Percentiles rank a stretch among this genome's conserved stretches.
These are phyloP conservation scores for Plectranthus barbatus DNA, from an alignment of 257 asterid genomes.

Conservation along the genomic window DNA sequence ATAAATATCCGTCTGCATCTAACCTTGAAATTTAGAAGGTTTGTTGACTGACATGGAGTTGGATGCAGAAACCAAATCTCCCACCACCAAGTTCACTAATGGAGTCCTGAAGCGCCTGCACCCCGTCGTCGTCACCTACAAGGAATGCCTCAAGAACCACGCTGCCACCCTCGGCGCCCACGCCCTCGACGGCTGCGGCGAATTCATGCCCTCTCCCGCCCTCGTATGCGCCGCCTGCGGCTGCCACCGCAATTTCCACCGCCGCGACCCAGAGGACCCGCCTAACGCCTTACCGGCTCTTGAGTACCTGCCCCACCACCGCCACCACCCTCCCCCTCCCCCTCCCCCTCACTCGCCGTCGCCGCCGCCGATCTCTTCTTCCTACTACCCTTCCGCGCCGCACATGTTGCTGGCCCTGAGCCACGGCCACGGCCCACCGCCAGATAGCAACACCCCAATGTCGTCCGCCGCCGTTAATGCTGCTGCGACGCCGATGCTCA, in stretches of 20 bases:
- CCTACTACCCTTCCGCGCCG: constrained; percentile 88
- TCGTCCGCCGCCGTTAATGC: constrained; percentile 19
- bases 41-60: too few species aligned
- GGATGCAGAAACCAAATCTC: too few species aligned
- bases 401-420: constrained; percentile 78
- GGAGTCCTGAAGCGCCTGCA: constrained; percentile 83
- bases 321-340: constrained; percentile 74
- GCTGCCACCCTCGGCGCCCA: constrained; percentile 84
- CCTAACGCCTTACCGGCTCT: constrained; percentile 43
- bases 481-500: neutral
- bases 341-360: constrained; percentile 70
- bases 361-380: constrained; percentile 93
- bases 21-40: too few species aligned
- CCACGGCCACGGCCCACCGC: constrained; percentile 44
- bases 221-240: too few species aligned
- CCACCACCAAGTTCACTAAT: too few species aligned
- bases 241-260: too few species aligned
- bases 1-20: too few species aligned
- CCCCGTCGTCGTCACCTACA: constrained; percentile 61
- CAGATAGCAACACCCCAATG: constrained; percentile 25
- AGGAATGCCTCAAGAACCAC: constrained; percentile 87
- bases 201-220: too few species aligned
- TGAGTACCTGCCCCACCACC: constrained; percentile 87
- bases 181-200: constrained; percentile 93
- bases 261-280: constrained; percentile 75